These are phyloP conservation scores for Tricholomella constricta DNA, from an alignment of 768 basidiomycete genomes.

Conservation along the genomic window DNA sequence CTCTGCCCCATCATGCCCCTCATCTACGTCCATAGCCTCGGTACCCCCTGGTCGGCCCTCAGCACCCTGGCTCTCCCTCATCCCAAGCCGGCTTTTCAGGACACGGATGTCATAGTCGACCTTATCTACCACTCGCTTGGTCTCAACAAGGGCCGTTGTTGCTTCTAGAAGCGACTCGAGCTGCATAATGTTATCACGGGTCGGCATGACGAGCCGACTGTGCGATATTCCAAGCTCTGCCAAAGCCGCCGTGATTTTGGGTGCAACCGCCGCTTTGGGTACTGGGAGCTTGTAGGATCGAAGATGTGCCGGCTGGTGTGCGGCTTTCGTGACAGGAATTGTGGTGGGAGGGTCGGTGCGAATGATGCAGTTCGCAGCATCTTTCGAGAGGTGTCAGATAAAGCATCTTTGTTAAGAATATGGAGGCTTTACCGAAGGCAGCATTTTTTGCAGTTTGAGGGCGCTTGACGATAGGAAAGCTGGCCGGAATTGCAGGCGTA, in stretches of 20 bases:
- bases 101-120: constrained; percentile 84
- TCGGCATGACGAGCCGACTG: constrained; percentile 91
- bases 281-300: constrained; percentile 85
- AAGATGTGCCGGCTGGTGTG: constrained; percentile 78
- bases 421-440: constrained; percentile 51
- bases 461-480: constrained; percentile 38
- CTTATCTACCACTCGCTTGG: constrained; percentile 84
- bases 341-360: constrained; percentile 60
- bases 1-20: constrained; percentile 39
- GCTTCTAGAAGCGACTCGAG: constrained; percentile 77
- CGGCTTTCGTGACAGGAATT: constrained; percentile 67
- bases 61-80: constrained; percentile 47
- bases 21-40: constrained; percentile 54
- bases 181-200: constrained; percentile 72
- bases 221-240: constrained; percentile 74
- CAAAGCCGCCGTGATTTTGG: constrained; percentile 77
- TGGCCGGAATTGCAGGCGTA: constrained; percentile 39
- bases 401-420: not conserved
- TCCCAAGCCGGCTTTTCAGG: constrained; percentile 59
- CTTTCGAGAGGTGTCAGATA: constrained; percentile 37
- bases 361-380: constrained; percentile 71
- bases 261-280: constrained; percentile 72
- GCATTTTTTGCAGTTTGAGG: constrained; percentile 56
- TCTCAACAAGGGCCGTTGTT: constrained; percentile 76
- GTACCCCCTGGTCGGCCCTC: constrained; percentile 33